These are phyloP conservation scores for Amborella trichopoda DNA, from an alignment of 164 flowering plant genomes.

Conservation along the genomic window DNA sequence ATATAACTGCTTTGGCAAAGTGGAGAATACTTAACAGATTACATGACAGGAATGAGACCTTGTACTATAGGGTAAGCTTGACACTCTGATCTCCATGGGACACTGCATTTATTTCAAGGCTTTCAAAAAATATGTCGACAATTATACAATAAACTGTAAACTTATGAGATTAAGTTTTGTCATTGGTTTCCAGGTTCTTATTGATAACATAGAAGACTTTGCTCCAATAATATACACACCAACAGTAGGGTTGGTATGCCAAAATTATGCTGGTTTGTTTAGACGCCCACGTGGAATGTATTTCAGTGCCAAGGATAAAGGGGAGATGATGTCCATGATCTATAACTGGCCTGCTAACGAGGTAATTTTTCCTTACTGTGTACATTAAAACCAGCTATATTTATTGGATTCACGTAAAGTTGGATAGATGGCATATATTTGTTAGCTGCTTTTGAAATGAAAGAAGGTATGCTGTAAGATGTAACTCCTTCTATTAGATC, in stretches of 20 bases:
- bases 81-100: background rate
- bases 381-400: too few relatives aligned
- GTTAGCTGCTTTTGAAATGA: too few relatives aligned
- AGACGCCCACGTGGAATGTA: conserved; percentile 99
- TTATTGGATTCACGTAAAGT: too few relatives aligned
- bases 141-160: background rate
- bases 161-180: background rate
- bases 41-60: conserved; percentile 98
- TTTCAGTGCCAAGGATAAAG: conserved; percentile 96
- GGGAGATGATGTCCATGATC: conserved; percentile 99
- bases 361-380: too few relatives aligned
- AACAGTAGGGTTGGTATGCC: conserved; percentile 95
- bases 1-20: conserved; percentile 62
- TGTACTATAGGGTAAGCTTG: conserved; percentile 80
- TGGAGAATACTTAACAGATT: conserved; percentile 95
- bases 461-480: too few relatives aligned
- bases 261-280: conserved; percentile 88
- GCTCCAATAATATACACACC: conserved; percentile 99
- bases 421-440: too few relatives aligned
- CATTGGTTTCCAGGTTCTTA: conserved; percentile 77
- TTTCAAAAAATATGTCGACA: background rate
- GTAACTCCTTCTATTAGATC: too few relatives aligned
- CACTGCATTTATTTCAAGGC: background rate
- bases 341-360: conserved; percentile 89
- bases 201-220: conserved; percentile 84